Evolutionary conservation across 1,139 yeast species (phyloP).

Genomic region (Taphrina communis): DNA sequence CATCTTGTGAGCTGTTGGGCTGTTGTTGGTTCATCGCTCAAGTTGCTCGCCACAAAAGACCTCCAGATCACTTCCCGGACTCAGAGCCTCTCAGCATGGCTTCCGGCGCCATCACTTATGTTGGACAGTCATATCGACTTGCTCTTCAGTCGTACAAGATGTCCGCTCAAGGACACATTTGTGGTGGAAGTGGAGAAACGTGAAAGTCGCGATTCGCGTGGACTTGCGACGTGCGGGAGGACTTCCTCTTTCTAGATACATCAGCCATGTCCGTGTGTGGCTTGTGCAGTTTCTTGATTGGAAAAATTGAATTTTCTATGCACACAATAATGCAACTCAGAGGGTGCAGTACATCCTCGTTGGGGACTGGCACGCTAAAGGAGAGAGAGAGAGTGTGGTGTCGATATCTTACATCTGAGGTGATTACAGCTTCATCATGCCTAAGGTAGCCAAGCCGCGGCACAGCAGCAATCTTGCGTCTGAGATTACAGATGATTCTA

Average conservation of each 20-base stretch:
- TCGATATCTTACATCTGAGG: no score
- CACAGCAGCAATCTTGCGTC: constrained; percentile 33
- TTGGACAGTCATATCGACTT: no score
- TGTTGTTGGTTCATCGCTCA: background rate
- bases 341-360: no score
- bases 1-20: background rate
- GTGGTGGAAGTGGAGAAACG: background rate
- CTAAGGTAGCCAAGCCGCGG: constrained; percentile 33
- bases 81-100: no score
- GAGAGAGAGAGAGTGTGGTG: no score
- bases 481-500: constrained; percentile 28
- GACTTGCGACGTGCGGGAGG: background rate
- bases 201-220: constrained; percentile 1
- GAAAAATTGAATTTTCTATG: background rate
- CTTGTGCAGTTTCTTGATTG: background rate
- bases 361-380: no score
- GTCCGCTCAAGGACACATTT: background rate
- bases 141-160: no score
- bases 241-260: background rate
- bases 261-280: constrained; percentile 24
- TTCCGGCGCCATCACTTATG: no score
- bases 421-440: constrained; percentile 1
- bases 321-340: background rate
- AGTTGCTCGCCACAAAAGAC: no score
- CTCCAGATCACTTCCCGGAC: no score